A percentile compares a stretch with the other conserved stretches of the same genome.
These are phyloP conservation scores for Coemansia sp. DNA, from an alignment of 192 early-diverging fungal species.

Conservation along the genomic window DNA sequence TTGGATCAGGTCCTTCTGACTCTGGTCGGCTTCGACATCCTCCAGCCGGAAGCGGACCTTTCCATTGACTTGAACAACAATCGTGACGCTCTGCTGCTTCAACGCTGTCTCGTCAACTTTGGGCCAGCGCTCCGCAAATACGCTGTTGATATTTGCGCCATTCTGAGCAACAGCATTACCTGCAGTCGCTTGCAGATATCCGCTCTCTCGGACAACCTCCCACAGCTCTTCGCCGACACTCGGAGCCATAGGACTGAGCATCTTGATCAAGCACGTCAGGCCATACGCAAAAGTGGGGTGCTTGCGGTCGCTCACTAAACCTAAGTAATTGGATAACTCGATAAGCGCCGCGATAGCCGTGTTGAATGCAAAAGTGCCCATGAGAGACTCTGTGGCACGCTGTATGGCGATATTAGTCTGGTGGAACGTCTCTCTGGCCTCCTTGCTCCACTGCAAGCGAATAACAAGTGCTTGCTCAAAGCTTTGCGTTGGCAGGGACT, in stretches of 20 bases:
- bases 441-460: slow-evolving; percentile 25
- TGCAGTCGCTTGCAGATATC: slow-evolving; percentile 20
- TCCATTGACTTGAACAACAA: slow-evolving; percentile 69
- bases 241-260: slow-evolving; percentile 75
- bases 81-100: slow-evolving; percentile 52
- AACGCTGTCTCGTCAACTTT: slow-evolving; percentile 57
- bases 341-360: slow-evolving; percentile 84
- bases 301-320: slow-evolving; percentile 11
- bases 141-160: slow-evolving; percentile 4
- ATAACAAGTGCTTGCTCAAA: slow-evolving; percentile 49
- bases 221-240: slow-evolving; percentile 76
- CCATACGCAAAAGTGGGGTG: slow-evolving; percentile 60
- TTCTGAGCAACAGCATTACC: neutral
- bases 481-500: slow-evolving; percentile 49
- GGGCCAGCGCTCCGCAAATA: slow-evolving; percentile 66
- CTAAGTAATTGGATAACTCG: slow-evolving; percentile 68
- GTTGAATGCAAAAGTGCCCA: slow-evolving; percentile 67
- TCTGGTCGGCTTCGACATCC: slow-evolving; percentile 22
- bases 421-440: slow-evolving; percentile 39
- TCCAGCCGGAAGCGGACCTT: slow-evolving; percentile 70
- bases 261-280: slow-evolving; percentile 62
- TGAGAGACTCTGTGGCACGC: slow-evolving; percentile 50
- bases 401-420: slow-evolving; percentile 42
- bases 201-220: slow-evolving; percentile 37
- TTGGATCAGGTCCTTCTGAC: slow-evolving; percentile 47